These are phyloP conservation scores for Pyricularia sp. DNA, from an alignment of 2,329 filamentous ascomycete species.

Conservation along the genomic window DNA sequence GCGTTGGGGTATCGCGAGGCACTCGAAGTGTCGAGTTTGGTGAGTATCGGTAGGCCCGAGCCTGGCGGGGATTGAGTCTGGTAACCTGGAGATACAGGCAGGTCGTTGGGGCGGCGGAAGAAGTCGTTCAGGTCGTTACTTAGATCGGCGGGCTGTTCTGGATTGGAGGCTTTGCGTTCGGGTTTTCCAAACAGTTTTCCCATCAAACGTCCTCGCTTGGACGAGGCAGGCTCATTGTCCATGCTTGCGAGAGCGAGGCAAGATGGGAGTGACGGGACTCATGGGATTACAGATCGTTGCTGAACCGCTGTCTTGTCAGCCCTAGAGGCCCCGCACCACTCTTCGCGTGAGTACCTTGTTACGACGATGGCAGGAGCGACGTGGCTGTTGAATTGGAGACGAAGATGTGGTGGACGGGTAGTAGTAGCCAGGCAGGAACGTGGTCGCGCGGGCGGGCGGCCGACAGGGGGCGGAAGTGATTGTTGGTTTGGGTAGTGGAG, in stretches of 20 bases:
- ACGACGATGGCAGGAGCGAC: neutral
- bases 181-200: constrained; percentile 48
- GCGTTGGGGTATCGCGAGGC: constrained; percentile 48
- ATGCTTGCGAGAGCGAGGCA: constrained; percentile 20
- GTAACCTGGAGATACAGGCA: constrained; percentile 28
- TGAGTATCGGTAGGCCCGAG: constrained; percentile 29
- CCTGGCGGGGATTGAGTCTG: constrained; percentile 32
- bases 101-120: constrained; percentile 44
- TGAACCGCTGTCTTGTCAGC: neutral
- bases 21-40: constrained; percentile 44
- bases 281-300: neutral
- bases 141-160: constrained; percentile 27
- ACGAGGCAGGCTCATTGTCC: constrained; percentile 34
- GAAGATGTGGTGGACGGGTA: constrained; percentile 12
- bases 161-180: constrained; percentile 25
- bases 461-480: neutral
- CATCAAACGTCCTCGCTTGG: constrained; percentile 48
- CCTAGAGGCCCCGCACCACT: neutral
- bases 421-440: constrained; percentile 64
- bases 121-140: constrained; percentile 46
- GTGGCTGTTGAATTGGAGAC: constrained; percentile 34
- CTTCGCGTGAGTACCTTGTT: neutral
- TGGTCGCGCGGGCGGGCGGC: constrained; percentile 45
- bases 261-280: constrained; percentile 3
- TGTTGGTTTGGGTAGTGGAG: neutral